Base-by-base conservation (phyloP, 495 filamentous ascomycete genomes). In the Astrothelium subdiscretum region DNA sequence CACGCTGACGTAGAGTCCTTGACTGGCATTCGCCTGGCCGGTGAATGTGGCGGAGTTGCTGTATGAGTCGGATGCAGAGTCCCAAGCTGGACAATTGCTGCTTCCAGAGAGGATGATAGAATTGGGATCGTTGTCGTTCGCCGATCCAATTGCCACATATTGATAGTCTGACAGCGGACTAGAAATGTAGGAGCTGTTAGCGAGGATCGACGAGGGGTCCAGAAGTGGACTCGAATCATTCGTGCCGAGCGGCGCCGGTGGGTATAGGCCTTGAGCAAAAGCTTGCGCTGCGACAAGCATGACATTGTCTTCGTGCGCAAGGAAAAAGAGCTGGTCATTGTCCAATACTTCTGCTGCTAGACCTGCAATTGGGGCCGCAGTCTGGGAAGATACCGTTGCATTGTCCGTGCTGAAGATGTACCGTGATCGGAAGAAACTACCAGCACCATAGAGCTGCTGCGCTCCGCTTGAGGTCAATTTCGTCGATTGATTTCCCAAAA, bases 231-330 rank as follows among this genome's bases (percentile, higher is more conserved):
- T 77, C 26, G 74, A 68, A 22, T 77, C 73, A 54, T 70, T 72
- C 13, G 70, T 66, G 20, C 75, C 70, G 22, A 72, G 67, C 24
- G 82, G 76, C 57, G 65, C 63, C 2, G 90, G 88, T 18, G 90
- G 89, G 69, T 95, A 95, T 10, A 95, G 76, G 10, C 86, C 89
- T 74, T 92, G 88, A 68, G 92, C 78, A 69, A 92, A 95, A 5
- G 84, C 87, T 66, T 85, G 78, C 1, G 87, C 87, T 3, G 87
- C 87, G 22, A 76, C 83, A 57, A 79, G 70, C 18, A 78, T 74
- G 60, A 77, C 77, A 52, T 80, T 74, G 60, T 82, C 72, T 38
- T 80, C 75, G 8, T 74, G 73, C 0, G 79, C 70, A n/a, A 74
- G 58, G 40, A 82, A 71, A 24, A 74, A 68, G 24, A 84, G 63